phyloP scores from a whole-genome alignment of 352 stramenopile genomes.

The Pythium phragmiticola region DNA sequence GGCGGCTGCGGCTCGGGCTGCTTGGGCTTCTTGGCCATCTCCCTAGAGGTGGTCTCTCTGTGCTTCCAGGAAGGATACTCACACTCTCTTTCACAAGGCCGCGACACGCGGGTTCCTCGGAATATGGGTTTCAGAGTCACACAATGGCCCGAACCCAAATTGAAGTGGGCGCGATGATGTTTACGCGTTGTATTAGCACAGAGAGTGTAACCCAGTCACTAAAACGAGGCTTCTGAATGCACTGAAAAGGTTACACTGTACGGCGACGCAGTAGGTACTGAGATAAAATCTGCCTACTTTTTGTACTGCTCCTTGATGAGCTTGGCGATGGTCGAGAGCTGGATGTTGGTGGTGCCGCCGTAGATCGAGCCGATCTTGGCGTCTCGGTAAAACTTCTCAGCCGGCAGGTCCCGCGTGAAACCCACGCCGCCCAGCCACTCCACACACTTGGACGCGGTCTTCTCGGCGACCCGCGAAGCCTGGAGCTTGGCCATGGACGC shows the following conservation, averaged over 20 bases:
- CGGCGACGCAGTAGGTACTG: not conserved
- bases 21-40: constrained; percentile 25
- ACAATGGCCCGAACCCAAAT: constrained; percentile 26
- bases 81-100: constrained; percentile 13
- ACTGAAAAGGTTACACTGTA: not conserved
- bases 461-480: constrained; percentile 93
- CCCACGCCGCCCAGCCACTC: constrained; percentile 95
- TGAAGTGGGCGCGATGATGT: constrained; percentile 18
- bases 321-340: constrained; percentile 95
- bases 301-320: constrained; percentile 89
- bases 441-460: constrained; percentile 95
- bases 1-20: constrained; percentile 10
- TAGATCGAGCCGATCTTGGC: constrained; percentile 98
- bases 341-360: constrained; percentile 97
- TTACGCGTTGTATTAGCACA: no score
- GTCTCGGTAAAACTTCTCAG: constrained; percentile 97
- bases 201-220: constrained; percentile 16
- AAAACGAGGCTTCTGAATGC: not conserved
- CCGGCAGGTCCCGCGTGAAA: constrained; percentile 93
- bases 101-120: constrained; percentile 26
- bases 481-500: constrained; percentile 98
- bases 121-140: constrained; percentile 18
- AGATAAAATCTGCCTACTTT: constrained; percentile 36
- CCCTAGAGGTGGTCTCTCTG: not conserved
- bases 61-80: constrained; percentile 6